These are phyloP conservation scores for Leishmania tarentolae DNA, from an alignment of 208 protist species.

Conservation along the genomic window DNA sequence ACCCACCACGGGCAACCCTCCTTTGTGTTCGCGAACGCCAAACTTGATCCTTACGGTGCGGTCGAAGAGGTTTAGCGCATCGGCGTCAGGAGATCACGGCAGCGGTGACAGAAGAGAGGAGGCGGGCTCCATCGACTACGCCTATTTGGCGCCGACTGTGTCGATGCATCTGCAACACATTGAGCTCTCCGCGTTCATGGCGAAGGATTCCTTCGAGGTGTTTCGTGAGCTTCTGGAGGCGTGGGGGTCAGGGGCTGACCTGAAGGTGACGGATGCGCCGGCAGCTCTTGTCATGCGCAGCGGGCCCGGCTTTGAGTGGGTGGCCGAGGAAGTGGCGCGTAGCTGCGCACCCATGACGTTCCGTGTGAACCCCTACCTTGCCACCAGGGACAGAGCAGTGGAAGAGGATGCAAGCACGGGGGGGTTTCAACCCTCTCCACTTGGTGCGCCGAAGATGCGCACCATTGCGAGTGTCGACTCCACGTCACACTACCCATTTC, in stretches of 20 bases:
- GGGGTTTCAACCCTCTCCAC: not conserved
- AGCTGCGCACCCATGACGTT: slow-evolving; percentile 46
- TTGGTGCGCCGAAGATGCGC: slow-evolving; percentile 4
- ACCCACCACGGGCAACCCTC: not conserved
- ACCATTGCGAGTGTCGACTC: slow-evolving; percentile 4
- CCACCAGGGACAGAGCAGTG: not conserved
- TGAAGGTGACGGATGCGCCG: slow-evolving; percentile 42
- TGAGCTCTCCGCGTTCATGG: slow-evolving; percentile 51
- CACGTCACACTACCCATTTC: slow-evolving; percentile 10
- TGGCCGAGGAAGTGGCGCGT: slow-evolving; percentile 42
- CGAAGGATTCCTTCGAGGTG: slow-evolving; percentile 53
- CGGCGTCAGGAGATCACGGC: not conserved
- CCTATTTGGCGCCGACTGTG: slow-evolving; percentile 21
- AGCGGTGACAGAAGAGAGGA: not conserved
- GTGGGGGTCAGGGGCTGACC: slow-evolving; percentile 36
- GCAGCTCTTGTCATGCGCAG: slow-evolving; percentile 61
- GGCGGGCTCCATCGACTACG: not conserved
- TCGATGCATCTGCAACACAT: slow-evolving; percentile 48
- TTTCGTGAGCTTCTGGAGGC: slow-evolving; percentile 35
- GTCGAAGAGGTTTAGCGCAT: not conserved
- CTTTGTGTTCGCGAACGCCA: not conserved
- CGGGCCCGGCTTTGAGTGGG: slow-evolving; percentile 43
- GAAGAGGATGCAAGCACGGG: slow-evolving; percentile 2
- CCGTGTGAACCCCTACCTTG: slow-evolving; percentile 32
- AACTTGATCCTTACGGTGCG: slow-evolving; percentile 8